Percentiles rank a stretch among this genome's conserved stretches.
phyloP scores from a whole-genome alignment of 768 basidiomycete genomes.

The Serpula lacrymans region DNA sequence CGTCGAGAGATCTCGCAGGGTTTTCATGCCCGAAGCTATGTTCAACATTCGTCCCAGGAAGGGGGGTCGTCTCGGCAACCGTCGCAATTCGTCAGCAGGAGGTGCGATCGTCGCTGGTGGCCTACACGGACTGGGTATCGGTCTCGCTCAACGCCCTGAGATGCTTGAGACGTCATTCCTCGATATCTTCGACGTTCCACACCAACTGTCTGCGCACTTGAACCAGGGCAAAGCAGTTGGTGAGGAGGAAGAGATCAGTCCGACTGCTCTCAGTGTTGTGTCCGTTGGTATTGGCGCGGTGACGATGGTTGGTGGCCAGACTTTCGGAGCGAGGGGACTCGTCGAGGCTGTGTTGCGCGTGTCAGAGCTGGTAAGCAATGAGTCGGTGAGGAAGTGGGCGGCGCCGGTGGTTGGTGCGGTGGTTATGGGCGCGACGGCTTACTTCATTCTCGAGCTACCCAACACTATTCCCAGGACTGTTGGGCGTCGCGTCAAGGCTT shows the following conservation, averaged over 20 bases:
- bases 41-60: slow-evolving; percentile 59
- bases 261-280: slow-evolving; percentile 66
- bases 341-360: slow-evolving; percentile 77
- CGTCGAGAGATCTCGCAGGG: slow-evolving; percentile 74
- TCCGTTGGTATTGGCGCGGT: slow-evolving; percentile 82
- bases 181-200: slow-evolving; percentile 84
- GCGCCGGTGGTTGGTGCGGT: slow-evolving; percentile 81
- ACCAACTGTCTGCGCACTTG: slow-evolving; percentile 73
- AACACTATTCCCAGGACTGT: slow-evolving; percentile 85
- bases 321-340: slow-evolving; percentile 68
- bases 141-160: slow-evolving; percentile 73
- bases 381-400: slow-evolving; percentile 79
- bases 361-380: slow-evolving; percentile 77
- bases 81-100: slow-evolving; percentile 26
- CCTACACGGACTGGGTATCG: slow-evolving; percentile 75
- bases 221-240: slow-evolving; percentile 40
- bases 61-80: slow-evolving; percentile 36
- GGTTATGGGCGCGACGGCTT: slow-evolving; percentile 69
- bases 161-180: slow-evolving; percentile 76
- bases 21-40: slow-evolving; percentile 99
- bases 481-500: slow-evolving; percentile 74
- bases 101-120: slow-evolving; percentile 75
- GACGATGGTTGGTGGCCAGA: slow-evolving; percentile 86
- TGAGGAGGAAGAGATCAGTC: slow-evolving; percentile 37
- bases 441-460: slow-evolving; percentile 86